Evolutionary conservation across 495 filamentous ascomycete species (phyloP).

Genomic region (Talaromyces ruber): DNA sequence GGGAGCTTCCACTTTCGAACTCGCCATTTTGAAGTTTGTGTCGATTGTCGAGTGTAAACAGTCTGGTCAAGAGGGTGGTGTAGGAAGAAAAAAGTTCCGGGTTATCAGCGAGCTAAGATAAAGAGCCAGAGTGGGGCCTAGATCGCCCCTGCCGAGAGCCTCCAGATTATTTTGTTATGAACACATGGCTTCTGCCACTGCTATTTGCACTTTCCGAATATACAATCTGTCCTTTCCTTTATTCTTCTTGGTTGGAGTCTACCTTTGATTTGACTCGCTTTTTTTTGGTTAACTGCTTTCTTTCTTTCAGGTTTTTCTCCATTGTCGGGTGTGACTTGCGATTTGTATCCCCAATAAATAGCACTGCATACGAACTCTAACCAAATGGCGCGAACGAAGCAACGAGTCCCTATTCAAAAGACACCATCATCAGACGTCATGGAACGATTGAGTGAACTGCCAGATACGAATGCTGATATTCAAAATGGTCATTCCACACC

Average conservation of each 20-base stretch:
- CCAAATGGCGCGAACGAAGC: constrained; percentile 64
- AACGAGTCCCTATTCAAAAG: constrained; percentile 56
- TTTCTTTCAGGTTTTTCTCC: background rate
- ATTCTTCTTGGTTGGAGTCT: background rate
- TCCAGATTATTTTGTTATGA: constrained; percentile 13
- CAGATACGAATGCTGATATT: constrained; percentile 16
- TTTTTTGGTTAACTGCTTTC: background rate
- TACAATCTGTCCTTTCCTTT: background rate
- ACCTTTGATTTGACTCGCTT: background rate
- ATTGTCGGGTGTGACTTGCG: background rate
- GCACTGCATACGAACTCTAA: background rate
- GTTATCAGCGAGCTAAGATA: background rate
- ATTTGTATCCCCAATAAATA: background rate
- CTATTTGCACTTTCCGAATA: background rate
- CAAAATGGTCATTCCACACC: constrained; percentile 17
- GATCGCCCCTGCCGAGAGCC: background rate
- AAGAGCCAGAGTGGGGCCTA: background rate
- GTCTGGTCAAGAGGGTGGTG: background rate
- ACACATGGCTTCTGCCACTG: constrained; percentile 12
- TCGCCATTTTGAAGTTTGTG: background rate
- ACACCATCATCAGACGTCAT: constrained; percentile 55
- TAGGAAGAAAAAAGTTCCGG: background rate
- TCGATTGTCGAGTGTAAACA: background rate
- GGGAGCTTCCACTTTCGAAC: background rate
- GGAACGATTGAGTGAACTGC: constrained; percentile 25